phyloP scores from a whole-genome alignment of 108 stramenopile genomes.

The Fragilaria crotonensis region DNA sequence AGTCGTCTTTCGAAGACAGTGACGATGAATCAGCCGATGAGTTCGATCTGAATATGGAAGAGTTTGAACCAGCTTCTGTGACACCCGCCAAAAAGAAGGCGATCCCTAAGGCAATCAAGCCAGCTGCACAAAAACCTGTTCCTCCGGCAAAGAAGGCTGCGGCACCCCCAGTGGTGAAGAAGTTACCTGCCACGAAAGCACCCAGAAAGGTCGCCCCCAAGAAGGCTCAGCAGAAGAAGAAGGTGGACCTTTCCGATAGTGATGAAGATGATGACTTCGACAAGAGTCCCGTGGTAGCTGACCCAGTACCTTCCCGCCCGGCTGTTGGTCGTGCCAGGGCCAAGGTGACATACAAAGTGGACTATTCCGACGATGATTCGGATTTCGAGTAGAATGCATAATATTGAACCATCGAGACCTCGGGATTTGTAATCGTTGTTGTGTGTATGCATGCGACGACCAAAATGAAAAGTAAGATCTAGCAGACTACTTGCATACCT shows the following conservation, averaged over 20 bases:
- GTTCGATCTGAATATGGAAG: background rate
- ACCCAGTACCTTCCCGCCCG: too few relatives aligned
- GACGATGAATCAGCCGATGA: background rate
- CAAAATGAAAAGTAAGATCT: too few relatives aligned
- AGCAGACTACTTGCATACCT: too few relatives aligned
- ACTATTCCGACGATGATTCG: background rate
- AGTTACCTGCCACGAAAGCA: too few relatives aligned
- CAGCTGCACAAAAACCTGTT: too few relatives aligned
- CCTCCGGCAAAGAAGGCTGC: slow-evolving; percentile 19
- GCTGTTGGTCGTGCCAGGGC: background rate
- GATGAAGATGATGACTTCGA: background rate
- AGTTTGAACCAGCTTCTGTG: slow-evolving; percentile 6
- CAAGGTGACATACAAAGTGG: background rate
- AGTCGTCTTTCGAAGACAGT: slow-evolving; percentile 6
- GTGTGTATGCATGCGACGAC: too few relatives aligned
- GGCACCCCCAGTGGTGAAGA: slow-evolving; percentile 6
- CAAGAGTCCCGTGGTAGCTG: background rate
- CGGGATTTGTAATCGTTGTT: too few relatives aligned
- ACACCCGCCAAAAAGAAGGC: slow-evolving; percentile 16
- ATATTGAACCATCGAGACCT: background rate
- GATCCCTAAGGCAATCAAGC: background rate
- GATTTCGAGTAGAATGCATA: background rate
- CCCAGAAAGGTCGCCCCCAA: too few relatives aligned
- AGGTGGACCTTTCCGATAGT: too few relatives aligned
- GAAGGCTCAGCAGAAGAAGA: too few relatives aligned